Conservation (phyloP, 73 alveolate species). For the Tetrahymena malaccensis region DNA sequence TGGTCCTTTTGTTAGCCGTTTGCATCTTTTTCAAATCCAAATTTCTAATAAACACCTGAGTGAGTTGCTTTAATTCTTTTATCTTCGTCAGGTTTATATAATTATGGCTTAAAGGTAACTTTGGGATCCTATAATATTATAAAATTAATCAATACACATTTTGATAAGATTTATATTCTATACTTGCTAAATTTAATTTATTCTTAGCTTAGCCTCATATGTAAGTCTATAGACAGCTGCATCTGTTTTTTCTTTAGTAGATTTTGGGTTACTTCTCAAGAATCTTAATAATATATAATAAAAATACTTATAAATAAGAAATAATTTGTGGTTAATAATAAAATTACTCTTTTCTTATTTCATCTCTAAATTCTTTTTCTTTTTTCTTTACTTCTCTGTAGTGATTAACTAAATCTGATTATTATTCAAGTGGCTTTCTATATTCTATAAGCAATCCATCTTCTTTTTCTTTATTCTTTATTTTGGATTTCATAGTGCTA, state of each 20-base stretch:
- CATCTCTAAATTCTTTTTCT: conserved; percentile 25
- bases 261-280: conserved; percentile 15
- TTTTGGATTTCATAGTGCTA: background rate
- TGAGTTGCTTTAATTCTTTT: background rate
- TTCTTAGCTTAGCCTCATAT: conserved; percentile 35
- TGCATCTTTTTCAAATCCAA: background rate
- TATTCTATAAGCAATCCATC: conserved; percentile 6
- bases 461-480: conserved; percentile 7
- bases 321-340: background rate
- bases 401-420: conserved; percentile 2
- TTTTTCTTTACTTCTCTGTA: conserved; percentile 6
- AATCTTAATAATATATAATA: background rate
- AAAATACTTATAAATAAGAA: background rate
- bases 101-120: background rate
- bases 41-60: background rate
- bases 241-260: conserved; percentile 19
- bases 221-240: conserved; percentile 40
- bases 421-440: conserved; percentile 8
- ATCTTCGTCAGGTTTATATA: background rate
- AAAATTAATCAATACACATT: background rate
- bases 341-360: conserved; percentile 4
- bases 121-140: background rate
- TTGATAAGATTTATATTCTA: background rate
- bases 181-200: background rate
- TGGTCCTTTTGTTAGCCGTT: background rate